A percentile compares a stretch with the other conserved stretches of the same genome.
These are phyloP conservation scores for Heritiera fomes DNA, from an alignment of 345 rosid genomes.

Conservation along the genomic window DNA sequence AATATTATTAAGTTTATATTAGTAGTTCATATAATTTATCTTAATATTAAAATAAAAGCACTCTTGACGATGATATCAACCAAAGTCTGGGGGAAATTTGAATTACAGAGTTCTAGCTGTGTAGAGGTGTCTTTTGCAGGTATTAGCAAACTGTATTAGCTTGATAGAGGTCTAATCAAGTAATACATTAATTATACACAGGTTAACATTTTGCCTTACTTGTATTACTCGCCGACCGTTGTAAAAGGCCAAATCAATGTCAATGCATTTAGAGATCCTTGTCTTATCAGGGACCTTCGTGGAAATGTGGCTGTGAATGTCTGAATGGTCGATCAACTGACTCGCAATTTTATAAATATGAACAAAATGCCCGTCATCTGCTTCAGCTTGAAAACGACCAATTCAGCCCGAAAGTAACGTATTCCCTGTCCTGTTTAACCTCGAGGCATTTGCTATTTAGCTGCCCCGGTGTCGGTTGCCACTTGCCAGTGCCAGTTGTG, in stretches of 20 bases:
- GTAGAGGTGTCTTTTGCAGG: neutral
- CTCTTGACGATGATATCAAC: too few relatives aligned
- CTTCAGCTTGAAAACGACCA: constrained; percentile 23
- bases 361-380: neutral
- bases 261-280: neutral
- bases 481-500: neutral
- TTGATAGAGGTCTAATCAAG: too few relatives aligned
- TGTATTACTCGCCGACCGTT: too few relatives aligned
- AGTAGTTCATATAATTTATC: too few relatives aligned
- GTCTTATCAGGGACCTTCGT: neutral
- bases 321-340: constrained; percentile 13
- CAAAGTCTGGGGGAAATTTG: too few relatives aligned
- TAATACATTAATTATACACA: too few relatives aligned
- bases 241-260: neutral
- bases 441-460: neutral
- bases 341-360: neutral
- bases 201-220: too few relatives aligned
- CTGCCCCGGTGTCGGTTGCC: neutral
- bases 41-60: too few relatives aligned
- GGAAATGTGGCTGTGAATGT: constrained; percentile 14
- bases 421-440: neutral
- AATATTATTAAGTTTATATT: too few relatives aligned
- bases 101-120: neutral
- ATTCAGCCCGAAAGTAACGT: constrained; percentile 20
- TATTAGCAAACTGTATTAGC: too few relatives aligned